Evolutionary conservation across 345 rosid species (phyloP).

Genomic region (Pistacia integerrima): DNA sequence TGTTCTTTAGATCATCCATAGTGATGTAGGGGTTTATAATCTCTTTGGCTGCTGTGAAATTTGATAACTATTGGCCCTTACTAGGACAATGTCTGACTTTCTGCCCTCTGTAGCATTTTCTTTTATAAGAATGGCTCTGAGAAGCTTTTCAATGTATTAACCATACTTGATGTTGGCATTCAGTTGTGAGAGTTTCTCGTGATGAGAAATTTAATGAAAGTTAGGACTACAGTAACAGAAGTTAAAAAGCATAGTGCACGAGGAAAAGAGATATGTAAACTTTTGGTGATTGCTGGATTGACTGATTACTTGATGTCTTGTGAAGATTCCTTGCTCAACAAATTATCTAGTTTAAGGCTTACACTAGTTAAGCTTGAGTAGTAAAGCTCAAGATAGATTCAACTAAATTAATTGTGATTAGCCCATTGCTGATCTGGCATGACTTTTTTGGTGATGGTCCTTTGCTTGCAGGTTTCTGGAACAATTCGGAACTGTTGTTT

Average conservation of each 20-base stretch:
- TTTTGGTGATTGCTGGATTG: slow-evolving; percentile 6
- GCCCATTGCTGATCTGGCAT: slow-evolving; percentile 2
- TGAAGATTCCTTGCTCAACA: neutral
- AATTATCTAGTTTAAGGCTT: neutral
- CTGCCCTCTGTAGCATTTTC: neutral
- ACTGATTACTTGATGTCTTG: slow-evolving; percentile 3
- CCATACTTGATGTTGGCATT: neutral
- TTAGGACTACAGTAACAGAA: slow-evolving; percentile 5
- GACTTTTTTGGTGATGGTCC: slow-evolving; percentile 12
- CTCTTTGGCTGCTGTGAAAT: neutral
- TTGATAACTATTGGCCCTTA: neutral
- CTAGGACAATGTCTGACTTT: neutral
- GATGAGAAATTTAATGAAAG: neutral
- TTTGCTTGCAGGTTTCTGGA: slow-evolving; percentile 70
- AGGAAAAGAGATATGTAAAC: neutral
- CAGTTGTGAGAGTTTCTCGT: neutral
- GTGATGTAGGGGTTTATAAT: neutral
- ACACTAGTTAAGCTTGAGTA: neutral
- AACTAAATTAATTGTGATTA: slow-evolving; percentile 11
- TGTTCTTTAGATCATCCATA: neutral
- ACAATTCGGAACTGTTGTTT: slow-evolving; percentile 88
- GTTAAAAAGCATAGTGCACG: neutral
- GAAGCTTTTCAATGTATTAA: neutral
- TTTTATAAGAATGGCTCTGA: neutral
- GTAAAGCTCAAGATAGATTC: slow-evolving; percentile 7